Conservation (phyloP, 2,329 filamentous ascomycete genomes). For the Microdochium trichocladiopsis region DNA sequence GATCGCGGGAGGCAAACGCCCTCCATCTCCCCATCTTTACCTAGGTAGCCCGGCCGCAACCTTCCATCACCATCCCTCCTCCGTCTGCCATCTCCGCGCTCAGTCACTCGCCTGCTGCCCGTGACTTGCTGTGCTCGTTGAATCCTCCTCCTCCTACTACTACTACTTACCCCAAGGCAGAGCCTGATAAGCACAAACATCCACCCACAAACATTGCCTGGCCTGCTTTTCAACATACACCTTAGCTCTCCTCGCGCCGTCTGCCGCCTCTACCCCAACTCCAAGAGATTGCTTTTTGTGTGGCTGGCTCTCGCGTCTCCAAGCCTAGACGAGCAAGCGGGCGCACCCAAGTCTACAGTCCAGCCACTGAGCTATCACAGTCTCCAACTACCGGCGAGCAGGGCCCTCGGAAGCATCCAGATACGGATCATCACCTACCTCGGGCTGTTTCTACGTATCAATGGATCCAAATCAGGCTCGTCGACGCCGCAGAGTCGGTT, state of each 20-base stretch:
- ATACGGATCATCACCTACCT: neutral
- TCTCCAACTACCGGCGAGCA: neutral
- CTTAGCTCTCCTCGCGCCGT: too few relatives aligned
- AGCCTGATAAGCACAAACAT: neutral
- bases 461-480: neutral
- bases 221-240: too few relatives aligned
- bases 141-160: too few relatives aligned
- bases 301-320: neutral
- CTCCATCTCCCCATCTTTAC: neutral
- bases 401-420: neutral
- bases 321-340: neutral
- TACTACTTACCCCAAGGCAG: neutral
- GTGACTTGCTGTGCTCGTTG: too few relatives aligned
- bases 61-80: neutral
- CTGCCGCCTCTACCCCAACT: neutral
- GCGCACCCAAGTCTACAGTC: neutral
- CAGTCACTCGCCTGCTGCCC: neutral
- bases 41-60: too few relatives aligned
- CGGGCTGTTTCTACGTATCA: neutral
- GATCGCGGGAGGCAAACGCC: neutral
- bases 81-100: neutral
- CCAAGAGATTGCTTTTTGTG: neutral
- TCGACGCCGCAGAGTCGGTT: neutral
- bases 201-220: too few relatives aligned
- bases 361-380: neutral